Percentiles rank a stretch among this genome's conserved stretches.
Evolutionary conservation across 495 filamentous ascomycete species (phyloP).

Genomic region (Sordaria brevicollis): DNA sequence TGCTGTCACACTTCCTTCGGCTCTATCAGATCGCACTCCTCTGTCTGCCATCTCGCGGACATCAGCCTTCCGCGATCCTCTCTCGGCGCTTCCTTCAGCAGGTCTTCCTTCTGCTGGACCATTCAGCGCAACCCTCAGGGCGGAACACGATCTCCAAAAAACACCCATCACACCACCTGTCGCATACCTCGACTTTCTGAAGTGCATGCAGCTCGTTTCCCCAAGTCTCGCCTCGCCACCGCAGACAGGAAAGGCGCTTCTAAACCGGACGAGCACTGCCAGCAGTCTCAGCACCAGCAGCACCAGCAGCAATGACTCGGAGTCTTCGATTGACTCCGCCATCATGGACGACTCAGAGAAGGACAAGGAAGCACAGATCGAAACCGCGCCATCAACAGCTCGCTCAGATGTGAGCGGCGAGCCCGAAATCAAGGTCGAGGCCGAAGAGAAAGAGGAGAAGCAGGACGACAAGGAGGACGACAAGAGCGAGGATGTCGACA

Average conservation of each 20-base stretch:
- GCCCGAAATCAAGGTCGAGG: conserved; percentile 36
- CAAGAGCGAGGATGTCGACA: conserved; percentile 1
- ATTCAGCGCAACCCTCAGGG: conserved; percentile 20
- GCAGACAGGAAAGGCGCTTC: conserved; percentile 26
- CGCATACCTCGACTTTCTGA: conserved; percentile 89
- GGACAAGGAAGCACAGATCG: conserved; percentile 22
- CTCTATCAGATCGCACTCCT: conserved; percentile 19
- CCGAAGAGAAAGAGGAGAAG: conserved; percentile 14
- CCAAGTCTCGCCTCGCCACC: conserved; percentile 43
- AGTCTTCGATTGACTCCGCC: not conserved
- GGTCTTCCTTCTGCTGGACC: conserved; percentile 25
- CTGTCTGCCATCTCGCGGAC: conserved; percentile 22
- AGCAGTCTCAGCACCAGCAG: conserved; percentile 18
- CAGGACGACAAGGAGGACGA: not conserved
- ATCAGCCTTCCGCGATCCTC: conserved; percentile 22
- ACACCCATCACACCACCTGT: conserved; percentile 89
- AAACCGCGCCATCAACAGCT: conserved; percentile 44
- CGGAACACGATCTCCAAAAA: conserved; percentile 30
- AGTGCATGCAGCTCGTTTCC: conserved; percentile 51
- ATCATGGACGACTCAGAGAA: conserved; percentile 26
- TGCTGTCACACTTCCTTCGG: conserved; percentile 31
- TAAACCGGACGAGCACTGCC: conserved; percentile 28
- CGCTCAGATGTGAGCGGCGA: conserved; percentile 47
- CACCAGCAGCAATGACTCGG: conserved; percentile 19
- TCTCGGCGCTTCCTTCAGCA: conserved; percentile 23